A percentile compares a stretch with the other conserved stretches of the same genome.
Conservation (phyloP, 345 rosid species). For the Moricandia arvensis region DNA sequence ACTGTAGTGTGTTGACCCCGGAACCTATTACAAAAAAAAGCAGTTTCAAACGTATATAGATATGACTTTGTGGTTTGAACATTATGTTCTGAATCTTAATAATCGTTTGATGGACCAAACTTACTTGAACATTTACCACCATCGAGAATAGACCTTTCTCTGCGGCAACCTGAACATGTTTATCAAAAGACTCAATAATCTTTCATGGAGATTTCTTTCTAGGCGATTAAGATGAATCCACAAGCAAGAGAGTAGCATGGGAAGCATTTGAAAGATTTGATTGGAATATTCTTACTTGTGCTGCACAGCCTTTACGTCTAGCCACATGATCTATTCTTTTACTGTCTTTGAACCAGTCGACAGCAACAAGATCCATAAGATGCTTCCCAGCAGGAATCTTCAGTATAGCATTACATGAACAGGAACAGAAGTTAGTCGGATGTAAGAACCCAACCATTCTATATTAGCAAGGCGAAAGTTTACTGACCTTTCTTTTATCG, state of each 20-base stretch:
- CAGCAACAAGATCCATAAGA: slow-evolving; percentile 98
- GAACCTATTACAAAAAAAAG: slow-evolving; percentile 51
- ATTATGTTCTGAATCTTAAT: neutral
- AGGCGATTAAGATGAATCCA: neutral
- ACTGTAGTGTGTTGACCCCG: slow-evolving; percentile 93
- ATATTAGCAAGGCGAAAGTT: neutral
- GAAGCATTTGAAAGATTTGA: neutral
- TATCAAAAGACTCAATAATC: slow-evolving; percentile 12
- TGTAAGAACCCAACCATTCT: neutral
- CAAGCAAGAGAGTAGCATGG: neutral
- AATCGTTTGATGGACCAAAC: slow-evolving; percentile 24
- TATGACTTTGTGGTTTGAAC: neutral
- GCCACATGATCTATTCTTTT: slow-evolving; percentile 98
- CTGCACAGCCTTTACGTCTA: slow-evolving; percentile 91
- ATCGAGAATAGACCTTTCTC: slow-evolving; percentile 69
- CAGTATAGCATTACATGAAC: neutral
- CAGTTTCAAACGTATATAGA: neutral
- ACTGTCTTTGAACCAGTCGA: slow-evolving; percentile 98
- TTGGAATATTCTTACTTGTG: slow-evolving; percentile 61
- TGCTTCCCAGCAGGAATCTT: slow-evolving; percentile 96
- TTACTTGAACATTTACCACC: slow-evolving; percentile 76
- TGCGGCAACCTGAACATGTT: slow-evolving; percentile 60
- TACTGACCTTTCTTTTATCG: slow-evolving; percentile 76
- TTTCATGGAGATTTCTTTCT: neutral
- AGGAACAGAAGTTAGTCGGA: slow-evolving; percentile 20